phyloP scores from a whole-genome alignment of 2,329 filamentous ascomycete genomes.

The Colletotrichum kahawae region DNA sequence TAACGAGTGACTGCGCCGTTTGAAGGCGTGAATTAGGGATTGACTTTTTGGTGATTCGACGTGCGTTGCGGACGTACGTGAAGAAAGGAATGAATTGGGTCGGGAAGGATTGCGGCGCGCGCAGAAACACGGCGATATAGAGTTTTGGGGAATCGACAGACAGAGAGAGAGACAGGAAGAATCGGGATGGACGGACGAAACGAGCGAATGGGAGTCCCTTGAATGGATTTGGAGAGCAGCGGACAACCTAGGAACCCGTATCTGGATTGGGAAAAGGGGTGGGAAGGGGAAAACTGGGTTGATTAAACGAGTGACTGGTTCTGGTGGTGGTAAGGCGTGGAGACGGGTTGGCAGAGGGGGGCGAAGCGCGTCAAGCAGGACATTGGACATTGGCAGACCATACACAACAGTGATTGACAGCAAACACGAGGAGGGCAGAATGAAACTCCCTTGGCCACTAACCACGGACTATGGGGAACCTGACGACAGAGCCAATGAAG shows the following conservation, averaged over 20 bases:
- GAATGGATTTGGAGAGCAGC: background rate
- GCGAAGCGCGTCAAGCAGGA: background rate
- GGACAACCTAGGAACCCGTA: background rate
- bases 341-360: background rate
- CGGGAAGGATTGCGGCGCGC: background rate
- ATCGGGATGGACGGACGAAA: background rate
- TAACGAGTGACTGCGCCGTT: constrained; percentile 17
- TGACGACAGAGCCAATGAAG: background rate
- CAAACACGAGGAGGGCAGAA: background rate
- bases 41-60: background rate
- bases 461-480: background rate
- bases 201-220: constrained; percentile 11
- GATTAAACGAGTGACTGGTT: constrained; percentile 8
- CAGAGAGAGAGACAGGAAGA: background rate
- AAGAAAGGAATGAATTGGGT: constrained; percentile 15
- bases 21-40: background rate
- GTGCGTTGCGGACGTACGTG: background rate
- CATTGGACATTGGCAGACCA: background rate
- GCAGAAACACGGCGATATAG: constrained; percentile 14
- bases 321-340: background rate
- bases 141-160: constrained; percentile 2
- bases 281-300: constrained; percentile 2
- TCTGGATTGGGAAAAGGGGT: constrained; percentile 9
- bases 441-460: background rate
- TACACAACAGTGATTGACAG: background rate